A percentile compares a stretch with the other conserved stretches of the same genome.
phyloP scores from a whole-genome alignment of 169 alveolate genomes.

The Eimeria praecox region DNA sequence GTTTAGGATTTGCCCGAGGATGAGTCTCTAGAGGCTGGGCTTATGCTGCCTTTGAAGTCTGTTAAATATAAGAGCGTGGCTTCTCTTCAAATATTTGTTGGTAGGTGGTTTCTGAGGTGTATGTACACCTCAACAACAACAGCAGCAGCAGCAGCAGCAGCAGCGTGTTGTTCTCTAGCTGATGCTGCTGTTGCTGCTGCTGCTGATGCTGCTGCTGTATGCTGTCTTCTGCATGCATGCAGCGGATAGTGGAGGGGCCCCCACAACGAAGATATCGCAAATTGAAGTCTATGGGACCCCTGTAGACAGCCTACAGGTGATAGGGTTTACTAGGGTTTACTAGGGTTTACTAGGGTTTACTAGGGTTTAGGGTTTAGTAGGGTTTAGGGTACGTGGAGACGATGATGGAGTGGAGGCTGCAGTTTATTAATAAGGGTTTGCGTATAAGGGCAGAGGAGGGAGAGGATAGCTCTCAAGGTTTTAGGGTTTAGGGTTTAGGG shows the following conservation, averaged over 20 bases:
- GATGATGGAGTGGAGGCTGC: neutral
- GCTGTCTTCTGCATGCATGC: neutral
- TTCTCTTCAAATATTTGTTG: slow-evolving; percentile 20
- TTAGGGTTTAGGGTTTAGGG: too few relatives aligned
- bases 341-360: slow-evolving; percentile 33
- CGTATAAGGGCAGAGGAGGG: too few relatives aligned
- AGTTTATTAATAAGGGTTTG: too few relatives aligned
- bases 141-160: neutral
- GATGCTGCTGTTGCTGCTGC: slow-evolving; percentile 25
- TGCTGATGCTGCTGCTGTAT: slow-evolving; percentile 5
- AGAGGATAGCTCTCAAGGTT: too few relatives aligned
- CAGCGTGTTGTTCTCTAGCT: neutral
- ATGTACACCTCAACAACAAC: too few relatives aligned
- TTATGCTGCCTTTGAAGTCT: neutral
- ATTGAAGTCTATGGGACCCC: slow-evolving; percentile 21
- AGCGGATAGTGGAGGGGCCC: slow-evolving; percentile 42
- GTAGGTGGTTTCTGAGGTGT: neutral
- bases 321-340: neutral
- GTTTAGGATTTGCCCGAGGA: slow-evolving; percentile 40
- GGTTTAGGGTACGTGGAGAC: slow-evolving; percentile 24
- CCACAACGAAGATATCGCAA: neutral
- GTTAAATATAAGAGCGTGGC: slow-evolving; percentile 14
- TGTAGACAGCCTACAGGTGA: slow-evolving; percentile 25
- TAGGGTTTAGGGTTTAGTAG: slow-evolving; percentile 23
- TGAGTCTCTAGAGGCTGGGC: neutral